These are phyloP conservation scores for Neonectria faginata DNA, from an alignment of 2,329 filamentous ascomycete genomes.

Conservation along the genomic window DNA sequence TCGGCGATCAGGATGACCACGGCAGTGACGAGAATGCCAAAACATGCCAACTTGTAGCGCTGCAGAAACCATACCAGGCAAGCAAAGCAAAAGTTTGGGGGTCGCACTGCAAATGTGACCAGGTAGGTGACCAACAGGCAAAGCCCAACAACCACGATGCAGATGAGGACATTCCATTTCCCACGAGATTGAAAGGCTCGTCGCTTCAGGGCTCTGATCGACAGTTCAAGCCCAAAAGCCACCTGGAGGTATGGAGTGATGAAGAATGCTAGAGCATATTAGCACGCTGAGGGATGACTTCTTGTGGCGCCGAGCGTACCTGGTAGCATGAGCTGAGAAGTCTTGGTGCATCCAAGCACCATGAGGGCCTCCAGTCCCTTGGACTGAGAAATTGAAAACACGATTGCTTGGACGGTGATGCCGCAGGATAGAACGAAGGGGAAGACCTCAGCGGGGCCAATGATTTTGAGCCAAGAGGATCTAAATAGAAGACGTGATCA, in stretches of 20 bases:
- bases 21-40: conserved; percentile 65
- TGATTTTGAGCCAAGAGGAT: conserved; percentile 55
- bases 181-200: conserved; percentile 68
- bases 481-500: conserved; percentile 42
- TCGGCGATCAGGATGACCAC: conserved; percentile 63
- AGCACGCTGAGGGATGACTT: conserved; percentile 33
- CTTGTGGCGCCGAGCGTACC: conserved; percentile 55
- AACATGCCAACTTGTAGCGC: conserved; percentile 68
- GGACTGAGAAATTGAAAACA: conserved; percentile 68
- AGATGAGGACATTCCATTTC: conserved; percentile 70
- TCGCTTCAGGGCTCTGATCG: conserved; percentile 65
- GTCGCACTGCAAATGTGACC: conserved; percentile 65
- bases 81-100: conserved; percentile 73
- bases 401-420: conserved; percentile 68
- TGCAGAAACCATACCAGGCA: conserved; percentile 76
- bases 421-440: conserved; percentile 69
- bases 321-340: conserved; percentile 70
- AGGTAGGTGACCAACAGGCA: conserved; percentile 68
- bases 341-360: conserved; percentile 62
- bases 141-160: conserved; percentile 62
- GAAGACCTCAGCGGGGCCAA: conserved; percentile 62
- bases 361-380: conserved; percentile 65
- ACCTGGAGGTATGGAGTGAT: conserved; percentile 74
- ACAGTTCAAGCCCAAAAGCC: conserved; percentile 72
- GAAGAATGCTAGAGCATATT: conserved; percentile 64